Conservation (phyloP, 148 eudicot genomes). For the Euryodendron excelsum region DNA sequence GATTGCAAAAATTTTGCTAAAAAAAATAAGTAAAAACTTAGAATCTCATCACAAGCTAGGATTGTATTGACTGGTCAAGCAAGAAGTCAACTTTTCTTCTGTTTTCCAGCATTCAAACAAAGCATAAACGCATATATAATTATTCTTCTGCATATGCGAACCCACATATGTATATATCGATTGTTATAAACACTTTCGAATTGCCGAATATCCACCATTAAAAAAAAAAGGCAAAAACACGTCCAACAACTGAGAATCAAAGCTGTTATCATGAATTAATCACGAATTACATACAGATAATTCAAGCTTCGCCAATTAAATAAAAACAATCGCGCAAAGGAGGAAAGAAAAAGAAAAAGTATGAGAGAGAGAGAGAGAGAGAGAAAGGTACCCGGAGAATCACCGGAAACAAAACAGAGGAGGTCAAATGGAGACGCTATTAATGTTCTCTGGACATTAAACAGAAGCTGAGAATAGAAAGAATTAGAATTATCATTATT, state of each 20-base stretch:
- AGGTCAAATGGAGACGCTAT: background rate
- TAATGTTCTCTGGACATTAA: background rate
- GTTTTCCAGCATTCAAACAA: constrained; percentile 8
- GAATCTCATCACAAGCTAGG: background rate
- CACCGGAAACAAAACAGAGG: background rate
- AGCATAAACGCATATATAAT: background rate
- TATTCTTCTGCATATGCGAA: background rate
- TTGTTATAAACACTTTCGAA: too few relatives aligned
- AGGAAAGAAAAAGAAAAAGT: background rate
- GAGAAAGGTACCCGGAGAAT: constrained; percentile 1
- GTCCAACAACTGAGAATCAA: background rate
- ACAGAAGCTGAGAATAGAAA: background rate
- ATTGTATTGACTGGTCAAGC: background rate
- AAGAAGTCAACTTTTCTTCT: background rate
- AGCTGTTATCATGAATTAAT: background rate
- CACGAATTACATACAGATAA: background rate
- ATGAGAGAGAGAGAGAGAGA: too few relatives aligned
- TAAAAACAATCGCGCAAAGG: too few relatives aligned
- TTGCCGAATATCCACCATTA: too few relatives aligned
- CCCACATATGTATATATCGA: too few relatives aligned
- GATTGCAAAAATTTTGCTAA: background rate
- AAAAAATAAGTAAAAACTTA: background rate
- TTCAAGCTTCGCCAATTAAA: background rate
- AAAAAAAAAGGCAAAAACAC: background rate
- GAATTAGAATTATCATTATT: background rate